Base-by-base conservation (phyloP, 805 yeast species). In the Candida peoriensis region DNA sequence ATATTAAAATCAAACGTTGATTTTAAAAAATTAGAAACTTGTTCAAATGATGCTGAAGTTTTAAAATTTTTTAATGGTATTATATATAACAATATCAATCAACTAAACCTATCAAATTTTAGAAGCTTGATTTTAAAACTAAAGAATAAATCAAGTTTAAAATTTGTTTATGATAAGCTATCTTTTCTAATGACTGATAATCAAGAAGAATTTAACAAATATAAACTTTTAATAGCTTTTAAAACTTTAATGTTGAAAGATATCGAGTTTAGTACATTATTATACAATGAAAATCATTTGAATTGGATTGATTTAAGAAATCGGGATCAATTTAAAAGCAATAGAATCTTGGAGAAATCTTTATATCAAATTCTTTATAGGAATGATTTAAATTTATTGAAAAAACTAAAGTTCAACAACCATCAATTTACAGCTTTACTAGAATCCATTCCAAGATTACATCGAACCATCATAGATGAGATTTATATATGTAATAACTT, bases 351-450 rank as follows among this genome's bases (percentile, higher is more conserved):
- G 20, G 28, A 24, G 4, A 38, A 38, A 24, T 38, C 42, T 8
- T 29, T 38, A 4, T 38, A 27, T 13, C 42, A 38, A 29, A 27
- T 38, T 20, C 28, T 34, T 9, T 29, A 34, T 12, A 35, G 34
- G 24, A 14, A 34, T 20, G 31, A 38, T 16, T 29, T 29, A 28
- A 33, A 35, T 17, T n/a, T 25, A 15, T 29, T 32, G 14, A 28
- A 24, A 10, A 20, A 19, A 8, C 20, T 32, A 18, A 14, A 18
- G 15, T 17, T 16, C 13, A 18, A 34, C 20, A 23, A 20, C 6
- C 28, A 17, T 17, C 24, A 32, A 12, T 17, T 24, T 12, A n/a
- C n/a, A 16, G 14, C 32, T 9, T 26, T 34, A 13, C 26, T 34
- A 4, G 12, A 19, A 12, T 32, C 30, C 27, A 25, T 17, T n/a